Conservation (phyloP, 2,329 filamentous ascomycete genomes). For the Shiraia sp. region DNA sequence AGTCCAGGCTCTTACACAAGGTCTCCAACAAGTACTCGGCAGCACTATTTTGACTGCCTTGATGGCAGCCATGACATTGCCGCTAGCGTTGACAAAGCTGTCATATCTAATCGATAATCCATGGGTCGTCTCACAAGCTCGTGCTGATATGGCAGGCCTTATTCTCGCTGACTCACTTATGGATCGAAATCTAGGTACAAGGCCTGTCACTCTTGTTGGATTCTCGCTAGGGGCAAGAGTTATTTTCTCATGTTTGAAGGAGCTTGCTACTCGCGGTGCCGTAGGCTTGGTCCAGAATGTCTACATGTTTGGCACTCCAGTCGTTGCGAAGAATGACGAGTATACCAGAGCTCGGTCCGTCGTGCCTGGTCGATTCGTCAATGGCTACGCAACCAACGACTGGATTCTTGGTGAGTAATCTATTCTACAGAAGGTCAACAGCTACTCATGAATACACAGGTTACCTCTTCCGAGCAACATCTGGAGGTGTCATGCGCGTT, state of each 20-base stretch:
- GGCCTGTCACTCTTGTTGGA: constrained; percentile 89
- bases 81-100: constrained; percentile 88
- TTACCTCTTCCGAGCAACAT: constrained; percentile 93
- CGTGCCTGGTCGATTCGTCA: constrained; percentile 90
- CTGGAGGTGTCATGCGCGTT: constrained; percentile 85
- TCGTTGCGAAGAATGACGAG: constrained; percentile 91
- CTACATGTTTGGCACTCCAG: constrained; percentile 88
- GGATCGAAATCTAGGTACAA: constrained; percentile 85
- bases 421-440: background rate
- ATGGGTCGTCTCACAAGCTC: constrained; percentile 93
- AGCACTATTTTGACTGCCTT: constrained; percentile 85
- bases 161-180: constrained; percentile 94
- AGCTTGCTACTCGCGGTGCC: constrained; percentile 81
- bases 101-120: constrained; percentile 97
- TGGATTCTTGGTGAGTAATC: constrained; percentile 76
- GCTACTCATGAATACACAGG: constrained; percentile 43
- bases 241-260: constrained; percentile 87
- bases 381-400: constrained; percentile 91
- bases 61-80: constrained; percentile 92
- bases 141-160: constrained; percentile 83
- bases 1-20: constrained; percentile 88
- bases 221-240: constrained; percentile 92
- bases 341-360: constrained; percentile 80
- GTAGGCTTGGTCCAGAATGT: constrained; percentile 91
- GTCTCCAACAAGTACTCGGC: constrained; percentile 90